Evolutionary conservation across 768 basidiomycete species (phyloP).

Genomic region (Hypsizygus marmoreus): DNA sequence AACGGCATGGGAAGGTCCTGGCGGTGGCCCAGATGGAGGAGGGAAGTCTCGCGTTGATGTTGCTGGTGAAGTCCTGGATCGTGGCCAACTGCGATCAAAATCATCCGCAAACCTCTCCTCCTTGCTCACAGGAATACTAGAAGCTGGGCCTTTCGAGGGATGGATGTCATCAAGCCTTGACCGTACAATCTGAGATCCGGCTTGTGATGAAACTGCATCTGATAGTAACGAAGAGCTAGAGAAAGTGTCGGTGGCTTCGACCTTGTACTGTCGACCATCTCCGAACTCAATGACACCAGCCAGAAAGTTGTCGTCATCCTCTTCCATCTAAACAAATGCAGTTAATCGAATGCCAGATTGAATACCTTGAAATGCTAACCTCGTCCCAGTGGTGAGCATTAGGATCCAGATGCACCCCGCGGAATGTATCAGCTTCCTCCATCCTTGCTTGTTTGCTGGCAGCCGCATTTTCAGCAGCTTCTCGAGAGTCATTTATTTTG

Average conservation of each 20-base stretch:
- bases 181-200: conserved; percentile 17
- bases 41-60: conserved; percentile 43
- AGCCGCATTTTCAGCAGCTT: conserved; percentile 52
- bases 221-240: conserved; percentile 28
- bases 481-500: conserved; percentile 41
- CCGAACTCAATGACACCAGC: conserved; percentile 93
- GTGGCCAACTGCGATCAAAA: conserved; percentile 97
- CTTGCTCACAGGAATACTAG: conserved; percentile 63
- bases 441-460: conserved; percentile 64
- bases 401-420: conserved; percentile 90
- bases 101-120: conserved; percentile 92
- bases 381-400: conserved; percentile 98
- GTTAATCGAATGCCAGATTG: conserved; percentile 3
- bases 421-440: conserved; percentile 91
- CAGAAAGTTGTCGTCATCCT: conserved; percentile 90
- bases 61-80: conserved; percentile 54
- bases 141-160: conserved; percentile 21
- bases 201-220: conserved; percentile 25
- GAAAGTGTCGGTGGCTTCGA: conserved; percentile 50
- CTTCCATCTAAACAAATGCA: conserved; percentile 66
- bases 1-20: conserved; percentile 23
- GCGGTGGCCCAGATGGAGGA: conserved; percentile 22
- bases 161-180: conserved; percentile 22
- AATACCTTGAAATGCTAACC: conserved; percentile 41
- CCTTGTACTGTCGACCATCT: conserved; percentile 90